Evolutionary conservation across 2,329 filamentous ascomycete genomes (phyloP).

Genomic region (Ceratocystis huliohia): DNA sequence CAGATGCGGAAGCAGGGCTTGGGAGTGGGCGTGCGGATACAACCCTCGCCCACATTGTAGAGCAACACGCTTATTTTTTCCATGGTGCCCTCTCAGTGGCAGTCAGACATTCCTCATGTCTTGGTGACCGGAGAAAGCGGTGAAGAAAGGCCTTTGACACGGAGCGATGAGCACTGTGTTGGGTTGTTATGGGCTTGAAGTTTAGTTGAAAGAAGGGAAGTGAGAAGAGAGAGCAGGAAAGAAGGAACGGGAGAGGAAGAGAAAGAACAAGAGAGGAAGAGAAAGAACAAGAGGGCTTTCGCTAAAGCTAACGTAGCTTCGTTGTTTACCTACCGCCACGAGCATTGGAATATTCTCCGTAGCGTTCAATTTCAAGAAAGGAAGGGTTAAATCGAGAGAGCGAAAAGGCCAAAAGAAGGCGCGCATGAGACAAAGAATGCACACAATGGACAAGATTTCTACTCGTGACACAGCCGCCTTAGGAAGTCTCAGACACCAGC

Average conservation of each 20-base stretch:
- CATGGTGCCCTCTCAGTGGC: neutral
- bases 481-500: neutral
- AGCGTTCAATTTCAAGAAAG: neutral
- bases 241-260: no score
- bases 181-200: neutral
- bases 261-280: neutral
- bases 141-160: neutral
- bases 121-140: neutral
- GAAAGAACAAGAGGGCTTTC: neutral
- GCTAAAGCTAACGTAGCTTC: neutral
- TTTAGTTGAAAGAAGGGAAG: no score
- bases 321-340: no score
- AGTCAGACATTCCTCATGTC: neutral
- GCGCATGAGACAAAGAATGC: neutral
- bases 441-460: neutral
- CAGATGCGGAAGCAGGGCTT: neutral
- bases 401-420: neutral
- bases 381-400: neutral
- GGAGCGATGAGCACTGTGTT: neutral
- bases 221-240: no score
- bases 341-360: neutral
- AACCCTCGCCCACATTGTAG: neutral
- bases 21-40: neutral
- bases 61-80: neutral
- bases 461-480: neutral